Percentiles rank a stretch among this genome's conserved stretches.
These are phyloP conservation scores for Orbilia quercus DNA, from an alignment of 2,329 filamentous ascomycete species.

Conservation along the genomic window DNA sequence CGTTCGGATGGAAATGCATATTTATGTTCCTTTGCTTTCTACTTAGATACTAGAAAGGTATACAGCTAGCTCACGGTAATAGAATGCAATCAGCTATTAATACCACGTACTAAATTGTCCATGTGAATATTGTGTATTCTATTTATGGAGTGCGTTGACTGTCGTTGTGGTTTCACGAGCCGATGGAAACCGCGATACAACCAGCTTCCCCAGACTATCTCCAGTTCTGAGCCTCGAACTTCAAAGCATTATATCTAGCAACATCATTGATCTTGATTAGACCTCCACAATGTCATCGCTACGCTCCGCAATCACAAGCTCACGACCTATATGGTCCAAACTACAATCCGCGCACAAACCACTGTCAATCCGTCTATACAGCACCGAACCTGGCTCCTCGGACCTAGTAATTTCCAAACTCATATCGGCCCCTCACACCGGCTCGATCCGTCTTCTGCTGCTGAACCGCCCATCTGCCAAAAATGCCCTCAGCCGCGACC, in stretches of 20 bases:
- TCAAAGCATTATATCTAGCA: too few species aligned
- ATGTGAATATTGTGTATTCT: too few species aligned
- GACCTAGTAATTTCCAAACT: slow-evolving; percentile 47
- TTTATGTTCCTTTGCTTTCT: too few species aligned
- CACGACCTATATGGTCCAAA: slow-evolving; percentile 5
- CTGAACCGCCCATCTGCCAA: slow-evolving; percentile 85
- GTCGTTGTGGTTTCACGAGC: slow-evolving; percentile 4
- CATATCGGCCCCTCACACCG: slow-evolving; percentile 79
- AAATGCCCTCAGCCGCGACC: slow-evolving; percentile 86
- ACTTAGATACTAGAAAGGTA: too few species aligned
- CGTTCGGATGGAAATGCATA: neutral
- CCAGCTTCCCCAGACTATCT: slow-evolving; percentile 12
- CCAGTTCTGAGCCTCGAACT: too few species aligned
- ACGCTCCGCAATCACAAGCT: slow-evolving; percentile 4
- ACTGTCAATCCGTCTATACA: slow-evolving; percentile 27
- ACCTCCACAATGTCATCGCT: slow-evolving; percentile 31
- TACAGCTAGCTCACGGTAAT: too few species aligned
- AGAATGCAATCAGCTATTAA: too few species aligned
- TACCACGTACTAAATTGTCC: too few species aligned
- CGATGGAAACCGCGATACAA: slow-evolving; percentile 25
- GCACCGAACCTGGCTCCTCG: slow-evolving; percentile 5
- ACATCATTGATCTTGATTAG: too few species aligned
- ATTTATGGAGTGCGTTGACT: too few species aligned
- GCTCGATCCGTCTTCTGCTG: slow-evolving; percentile 87
- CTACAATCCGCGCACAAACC: neutral